Evolutionary conservation across 306 rosid species (phyloP).

Genomic region (Cicer bijugum): DNA sequence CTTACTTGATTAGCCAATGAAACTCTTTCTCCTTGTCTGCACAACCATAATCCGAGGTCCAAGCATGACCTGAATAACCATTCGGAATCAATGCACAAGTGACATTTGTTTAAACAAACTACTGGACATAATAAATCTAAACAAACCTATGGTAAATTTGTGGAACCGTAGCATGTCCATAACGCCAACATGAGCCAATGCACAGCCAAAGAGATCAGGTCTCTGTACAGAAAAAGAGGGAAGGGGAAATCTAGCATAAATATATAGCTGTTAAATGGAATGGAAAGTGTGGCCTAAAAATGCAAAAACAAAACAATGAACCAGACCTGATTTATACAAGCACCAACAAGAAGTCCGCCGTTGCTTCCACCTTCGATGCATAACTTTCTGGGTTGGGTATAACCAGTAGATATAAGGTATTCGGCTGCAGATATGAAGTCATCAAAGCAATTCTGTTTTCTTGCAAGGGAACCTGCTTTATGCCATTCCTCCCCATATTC

Average conservation of each 20-base stretch:
- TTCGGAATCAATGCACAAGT: constrained; percentile 17
- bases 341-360: constrained; percentile 97
- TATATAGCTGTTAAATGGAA: constrained; percentile 17
- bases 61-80: constrained; percentile 80
- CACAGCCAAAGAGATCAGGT: constrained; percentile 94
- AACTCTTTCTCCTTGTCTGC: constrained; percentile 89
- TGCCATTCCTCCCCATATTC: constrained; percentile 99
- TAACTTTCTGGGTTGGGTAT: constrained; percentile 78
- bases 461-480: constrained; percentile 91
- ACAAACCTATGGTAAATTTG: constrained; percentile 89
- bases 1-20: constrained; percentile 88
- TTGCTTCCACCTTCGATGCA: constrained; percentile 98
- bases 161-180: constrained; percentile 99
- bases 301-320: constrained; percentile 27
- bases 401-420: constrained; percentile 82
- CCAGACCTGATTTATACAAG: constrained; percentile 91
- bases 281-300: constrained; percentile 17
- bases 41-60: constrained; percentile 96
- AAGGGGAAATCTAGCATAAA: constrained; percentile 22
- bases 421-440: constrained; percentile 92
- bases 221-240: constrained; percentile 58
- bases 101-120: constrained; percentile 10
- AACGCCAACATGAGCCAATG: constrained; percentile 96
- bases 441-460: constrained; percentile 94
- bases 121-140: constrained; percentile 27